A percentile compares a stretch with the other conserved stretches of the same genome.
These are phyloP conservation scores for Geranium brycei DNA, from an alignment of 345 rosid genomes.

Conservation along the genomic window DNA sequence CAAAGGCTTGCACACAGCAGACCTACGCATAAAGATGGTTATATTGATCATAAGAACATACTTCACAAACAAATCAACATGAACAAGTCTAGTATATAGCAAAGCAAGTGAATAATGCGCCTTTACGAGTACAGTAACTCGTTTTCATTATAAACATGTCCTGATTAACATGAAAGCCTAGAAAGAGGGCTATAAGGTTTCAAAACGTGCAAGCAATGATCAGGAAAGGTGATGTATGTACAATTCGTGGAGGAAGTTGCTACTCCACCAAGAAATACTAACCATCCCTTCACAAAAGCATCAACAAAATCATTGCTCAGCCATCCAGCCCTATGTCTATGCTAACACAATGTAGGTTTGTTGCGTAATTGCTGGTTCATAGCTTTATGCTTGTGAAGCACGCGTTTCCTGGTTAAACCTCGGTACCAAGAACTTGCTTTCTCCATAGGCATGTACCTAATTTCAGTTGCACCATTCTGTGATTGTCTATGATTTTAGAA, in stretches of 20 bases:
- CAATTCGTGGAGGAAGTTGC: not conserved
- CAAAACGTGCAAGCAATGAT: not conserved
- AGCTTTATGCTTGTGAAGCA: slow-evolving; percentile 18
- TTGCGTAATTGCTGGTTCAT: slow-evolving; percentile 16
- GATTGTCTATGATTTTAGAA: slow-evolving; percentile 20
- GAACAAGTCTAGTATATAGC: not conserved
- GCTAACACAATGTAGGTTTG: slow-evolving; percentile 12
- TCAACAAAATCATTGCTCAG: slow-evolving; percentile 18
- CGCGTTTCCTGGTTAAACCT: slow-evolving; percentile 16
- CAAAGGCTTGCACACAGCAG: too few species aligned
- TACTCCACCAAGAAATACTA: slow-evolving; percentile 2
- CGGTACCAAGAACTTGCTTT: slow-evolving; percentile 19
- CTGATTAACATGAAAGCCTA: not conserved
- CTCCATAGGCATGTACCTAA: slow-evolving; percentile 12
- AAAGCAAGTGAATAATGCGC: too few species aligned
- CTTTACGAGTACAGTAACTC: not conserved
- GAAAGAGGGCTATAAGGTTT: not conserved
- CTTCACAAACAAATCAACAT: not conserved
- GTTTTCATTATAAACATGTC: not conserved
- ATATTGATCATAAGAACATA: too few species aligned
- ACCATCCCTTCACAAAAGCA: not conserved
- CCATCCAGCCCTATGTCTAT: not conserved
- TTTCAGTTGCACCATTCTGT: slow-evolving; percentile 16
- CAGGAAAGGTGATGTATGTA: not conserved
- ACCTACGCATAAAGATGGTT: too few species aligned